Base-by-base conservation (phyloP, 2,329 filamentous ascomycete genomes). In the Cercospora beticola region DNA sequence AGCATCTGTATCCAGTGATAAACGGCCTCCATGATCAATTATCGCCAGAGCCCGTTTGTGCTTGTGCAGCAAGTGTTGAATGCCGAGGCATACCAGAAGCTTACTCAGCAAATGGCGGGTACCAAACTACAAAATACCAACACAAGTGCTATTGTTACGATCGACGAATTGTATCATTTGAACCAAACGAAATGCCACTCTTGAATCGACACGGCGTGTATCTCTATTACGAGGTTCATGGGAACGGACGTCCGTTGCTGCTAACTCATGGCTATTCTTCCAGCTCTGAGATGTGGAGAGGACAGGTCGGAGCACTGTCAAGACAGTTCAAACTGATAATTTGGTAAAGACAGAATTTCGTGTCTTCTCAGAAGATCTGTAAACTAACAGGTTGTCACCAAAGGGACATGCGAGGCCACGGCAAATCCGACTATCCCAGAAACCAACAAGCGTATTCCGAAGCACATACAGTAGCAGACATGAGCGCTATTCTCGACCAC, bases 211-310 rank as follows among this genome's bases (percentile, higher is more conserved):
- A 66, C n/a, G 69, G 68, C 18, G 71, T 75, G 14, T 56, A 71
- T 33, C 40, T 76, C 12, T 74, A 76, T 66, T 76, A 76, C 62
- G 71, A 74, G 65, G 65, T 70, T 10, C 67, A 73, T 58, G 73
- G 73, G n/a, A 58, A 56, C 4, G 72, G 61, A 21, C 46, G 61
- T 5, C 75, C 72, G 3, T 43, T 76, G 10, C 40, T 76, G 16
- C 71, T 76, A 16, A 73, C 72, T 7, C 75, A 76, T 70, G 74
- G 75, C 68, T 76, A 73, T 64, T 74, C 74, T n/a, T 73, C 75
- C 3, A 74, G 70, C 14, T 76, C 72, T 12, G 71, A 65, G 30
- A 75, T 76, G 74, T 76, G 74, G 74, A 65, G 68, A 36, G 72
- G 70, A 28, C 75, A 76, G 66, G 68, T 75, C 26, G 62, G 62